Evolutionary conservation across 805 yeast genomes (phyloP), one percentile per base, ranked within the genome.

Genomic region (Metschnikowia cerradonensis): DNA sequence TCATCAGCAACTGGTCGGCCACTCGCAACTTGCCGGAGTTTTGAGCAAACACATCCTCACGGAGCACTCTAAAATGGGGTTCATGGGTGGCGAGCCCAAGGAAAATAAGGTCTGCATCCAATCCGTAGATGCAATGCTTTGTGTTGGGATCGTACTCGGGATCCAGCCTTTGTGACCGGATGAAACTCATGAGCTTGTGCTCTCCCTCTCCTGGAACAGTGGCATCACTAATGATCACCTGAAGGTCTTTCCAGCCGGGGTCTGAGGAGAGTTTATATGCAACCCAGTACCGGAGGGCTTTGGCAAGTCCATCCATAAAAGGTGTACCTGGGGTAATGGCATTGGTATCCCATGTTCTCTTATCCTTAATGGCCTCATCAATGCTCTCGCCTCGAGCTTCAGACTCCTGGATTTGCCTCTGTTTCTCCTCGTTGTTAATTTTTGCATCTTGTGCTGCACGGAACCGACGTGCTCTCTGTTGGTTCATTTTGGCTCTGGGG

Each of bases 131-230:
- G 67, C 96, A 89, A 68, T 94, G 99, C n/a, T 83, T 78, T 1
- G 97, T 91, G 66, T 94, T 92, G 48, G 98, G 96, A 63, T 89
- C 81, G 67, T 92, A 88, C 63, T 84, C 83, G 0, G 95, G 88
- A 59, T 88, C 94, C 38, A 86, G 80, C 59, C 98, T 78, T 66
- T 91, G 98, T 39, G 88, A 81, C 62, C 99, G 81, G 51, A 94
- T 87, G 65, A 91, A 94, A 61, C 87, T 90, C 99, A 94, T 94
- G 60, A 94, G 85, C 67, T 94, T 94, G 73, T 94, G 99, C 68
- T 94, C 99, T 65, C 99, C 99, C 77, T 94, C 99, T 55, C 99
- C 99, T 1, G 99, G 99, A 13, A 92, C 98, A 0, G 96, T 84
- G 31, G 97, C 96, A 66, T 92, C 99, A 62, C 96, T 86, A 42